These are phyloP conservation scores for Trichoderma pleuroti DNA, from an alignment of 2,329 filamentous ascomycete species.

Conservation along the genomic window DNA sequence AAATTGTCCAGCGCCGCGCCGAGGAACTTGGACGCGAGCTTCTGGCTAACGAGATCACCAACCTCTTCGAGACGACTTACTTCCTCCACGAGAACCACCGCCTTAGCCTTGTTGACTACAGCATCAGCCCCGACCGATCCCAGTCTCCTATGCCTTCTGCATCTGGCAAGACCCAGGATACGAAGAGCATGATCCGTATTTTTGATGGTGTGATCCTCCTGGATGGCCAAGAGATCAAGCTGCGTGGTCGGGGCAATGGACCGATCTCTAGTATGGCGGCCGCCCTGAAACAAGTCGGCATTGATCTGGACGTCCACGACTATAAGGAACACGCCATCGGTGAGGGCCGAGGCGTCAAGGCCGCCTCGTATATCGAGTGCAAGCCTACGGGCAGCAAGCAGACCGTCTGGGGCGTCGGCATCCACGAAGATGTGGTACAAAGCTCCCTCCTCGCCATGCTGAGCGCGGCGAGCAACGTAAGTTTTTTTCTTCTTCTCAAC, in stretches of 20 bases:
- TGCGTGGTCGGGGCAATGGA: not conserved
- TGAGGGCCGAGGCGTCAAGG: slow-evolving; percentile 1
- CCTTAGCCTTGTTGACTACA: slow-evolving; percentile 2
- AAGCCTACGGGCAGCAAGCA: slow-evolving; percentile 5
- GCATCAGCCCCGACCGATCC: not conserved
- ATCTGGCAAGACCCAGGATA: not conserved
- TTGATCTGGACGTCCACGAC: slow-evolving; percentile 3
- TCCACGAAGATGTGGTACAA: slow-evolving; percentile 1
- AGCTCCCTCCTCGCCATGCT: slow-evolving; percentile 3
- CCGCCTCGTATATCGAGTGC: not conserved
- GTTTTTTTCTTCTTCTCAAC: not conserved
- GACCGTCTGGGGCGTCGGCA: slow-evolving; percentile 1
- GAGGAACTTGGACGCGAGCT: slow-evolving; percentile 6
- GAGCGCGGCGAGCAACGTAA: slow-evolving; percentile 7
- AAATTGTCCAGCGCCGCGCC: not conserved
- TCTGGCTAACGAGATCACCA: not conserved
- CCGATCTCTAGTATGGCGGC: slow-evolving; percentile 4
- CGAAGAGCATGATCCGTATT: slow-evolving; percentile 4
- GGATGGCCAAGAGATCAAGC: not conserved
- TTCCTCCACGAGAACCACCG: not conserved
- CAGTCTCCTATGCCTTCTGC: not conserved
- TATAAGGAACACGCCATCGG: slow-evolving; percentile 5
- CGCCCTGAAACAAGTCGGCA: not conserved
- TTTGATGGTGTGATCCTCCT: not conserved
- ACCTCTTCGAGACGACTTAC: not conserved